A percentile compares a stretch with the other conserved stretches of the same genome.
Conservation (phyloP, 202 grass and related monocot species). For the Miscanthus sacchariflorus region DNA sequence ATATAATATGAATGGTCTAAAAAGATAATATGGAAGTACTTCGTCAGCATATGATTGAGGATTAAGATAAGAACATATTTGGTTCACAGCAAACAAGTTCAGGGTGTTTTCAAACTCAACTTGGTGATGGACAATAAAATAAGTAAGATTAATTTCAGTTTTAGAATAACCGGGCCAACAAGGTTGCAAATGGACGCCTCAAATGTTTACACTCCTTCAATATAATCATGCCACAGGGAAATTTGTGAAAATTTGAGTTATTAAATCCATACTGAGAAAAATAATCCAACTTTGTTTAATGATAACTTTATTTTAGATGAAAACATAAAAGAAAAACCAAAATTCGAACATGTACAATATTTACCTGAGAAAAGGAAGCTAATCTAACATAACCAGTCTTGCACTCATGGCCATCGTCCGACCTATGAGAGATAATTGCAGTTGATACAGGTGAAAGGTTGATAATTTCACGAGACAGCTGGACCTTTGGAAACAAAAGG, state of each 20-base stretch:
- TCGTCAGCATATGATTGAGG: conserved; percentile 15
- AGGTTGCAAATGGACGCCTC: neutral
- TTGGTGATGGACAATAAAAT: conserved; percentile 21
- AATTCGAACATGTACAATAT: neutral
- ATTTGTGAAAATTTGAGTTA: conserved; percentile 21
- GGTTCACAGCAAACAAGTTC: neutral
- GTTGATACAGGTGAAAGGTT: conserved; percentile 89
- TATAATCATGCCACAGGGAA: neutral
- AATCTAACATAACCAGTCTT: conserved; percentile 93
- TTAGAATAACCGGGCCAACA: conserved; percentile 5
- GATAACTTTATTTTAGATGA: neutral
- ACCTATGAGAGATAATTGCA: conserved; percentile 84
- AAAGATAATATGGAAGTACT: conserved; percentile 22
- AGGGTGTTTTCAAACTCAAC: conserved; percentile 13
- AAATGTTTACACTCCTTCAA: conserved; percentile 15
- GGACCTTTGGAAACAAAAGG: conserved; percentile 55
- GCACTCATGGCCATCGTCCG: conserved; percentile 63
- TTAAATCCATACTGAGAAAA: conserved; percentile 1
- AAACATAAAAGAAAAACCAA: neutral
- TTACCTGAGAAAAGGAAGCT: conserved; percentile 92
- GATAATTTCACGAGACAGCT: conserved; percentile 84
- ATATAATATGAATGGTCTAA: conserved; percentile 32
- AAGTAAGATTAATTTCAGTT: conserved; percentile 23
- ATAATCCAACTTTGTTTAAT: neutral
- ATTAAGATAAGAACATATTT: conserved; percentile 10